These are phyloP conservation scores for Irpex lacteus DNA, from an alignment of 1,284 basidiomycete species.

Conservation along the genomic window DNA sequence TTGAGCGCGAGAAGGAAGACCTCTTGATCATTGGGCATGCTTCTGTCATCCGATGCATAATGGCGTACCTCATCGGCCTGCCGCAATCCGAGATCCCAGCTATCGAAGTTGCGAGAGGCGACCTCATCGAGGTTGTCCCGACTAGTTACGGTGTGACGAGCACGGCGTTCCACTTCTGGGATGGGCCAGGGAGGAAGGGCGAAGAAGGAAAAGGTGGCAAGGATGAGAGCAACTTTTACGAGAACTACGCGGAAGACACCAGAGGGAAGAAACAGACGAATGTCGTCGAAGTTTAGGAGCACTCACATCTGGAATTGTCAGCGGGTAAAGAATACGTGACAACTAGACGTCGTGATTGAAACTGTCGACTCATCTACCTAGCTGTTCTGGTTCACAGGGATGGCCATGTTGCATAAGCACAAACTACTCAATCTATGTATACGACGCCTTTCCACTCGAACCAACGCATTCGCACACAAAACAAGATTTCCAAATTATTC, in stretches of 20 bases:
- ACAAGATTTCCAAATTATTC: no score
- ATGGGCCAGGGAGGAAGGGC: constrained; percentile 64
- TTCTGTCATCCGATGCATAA: constrained; percentile 95
- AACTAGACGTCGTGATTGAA: no score
- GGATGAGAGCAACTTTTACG: constrained; percentile 77
- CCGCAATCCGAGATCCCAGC: constrained; percentile 97
- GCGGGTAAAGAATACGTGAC: no score
- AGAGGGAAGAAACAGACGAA: constrained; percentile 56
- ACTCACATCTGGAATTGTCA: not conserved
- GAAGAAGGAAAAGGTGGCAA: constrained; percentile 34
- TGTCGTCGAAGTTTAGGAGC: not conserved
- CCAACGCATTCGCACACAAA: no score
- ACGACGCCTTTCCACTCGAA: no score
- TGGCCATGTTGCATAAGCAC: no score
- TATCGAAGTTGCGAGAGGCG: constrained; percentile 91
- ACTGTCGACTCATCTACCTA: no score
- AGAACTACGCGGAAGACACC: constrained; percentile 84
- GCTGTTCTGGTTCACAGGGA: no score
- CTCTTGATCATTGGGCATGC: constrained; percentile 82
- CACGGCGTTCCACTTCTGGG: constrained; percentile 92
- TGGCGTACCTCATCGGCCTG: constrained; percentile 89
- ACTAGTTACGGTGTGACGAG: constrained; percentile 88
- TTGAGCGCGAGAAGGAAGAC: constrained; percentile 80
- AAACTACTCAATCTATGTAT: no score
- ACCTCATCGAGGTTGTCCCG: constrained; percentile 86